phyloP scores from a whole-genome alignment of 1,284 basidiomycete genomes.

The Ceratobasidium sp. region DNA sequence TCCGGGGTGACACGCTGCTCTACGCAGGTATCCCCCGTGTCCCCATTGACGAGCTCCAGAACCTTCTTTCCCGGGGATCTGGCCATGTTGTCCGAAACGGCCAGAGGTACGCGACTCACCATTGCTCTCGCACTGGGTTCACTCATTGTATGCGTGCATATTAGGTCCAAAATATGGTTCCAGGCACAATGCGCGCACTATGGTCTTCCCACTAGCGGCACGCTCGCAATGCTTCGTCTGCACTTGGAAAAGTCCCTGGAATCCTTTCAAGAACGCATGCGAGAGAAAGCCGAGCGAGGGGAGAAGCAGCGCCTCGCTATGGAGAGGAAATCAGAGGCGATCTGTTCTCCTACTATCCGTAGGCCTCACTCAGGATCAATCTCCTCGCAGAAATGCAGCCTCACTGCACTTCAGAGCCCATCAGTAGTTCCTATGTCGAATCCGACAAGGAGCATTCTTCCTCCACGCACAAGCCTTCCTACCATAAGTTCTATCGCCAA shows the following conservation, averaged over 20 bases:
- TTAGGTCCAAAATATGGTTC: conserved; percentile 23
- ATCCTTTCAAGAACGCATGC: background rate
- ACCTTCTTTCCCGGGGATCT: conserved; percentile 14
- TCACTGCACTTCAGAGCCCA: background rate
- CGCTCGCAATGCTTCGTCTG: conserved; percentile 3
- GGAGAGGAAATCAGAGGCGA: background rate
- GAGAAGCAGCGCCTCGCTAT: conserved; percentile 1
- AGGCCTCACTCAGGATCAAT: background rate
- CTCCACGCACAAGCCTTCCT: conserved; percentile 23
- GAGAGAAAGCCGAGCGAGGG: conserved; percentile 8
- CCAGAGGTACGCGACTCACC: conserved; percentile 6
- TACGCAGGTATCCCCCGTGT: conserved; percentile 1
- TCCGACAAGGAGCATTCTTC: background rate
- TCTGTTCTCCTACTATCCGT: background rate
- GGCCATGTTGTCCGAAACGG: background rate
- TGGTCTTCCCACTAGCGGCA: conserved; percentile 7
- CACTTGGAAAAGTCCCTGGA: conserved; percentile 7
- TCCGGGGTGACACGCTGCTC: background rate
- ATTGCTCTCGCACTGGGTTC: background rate
- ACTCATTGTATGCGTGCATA: conserved; percentile 14
- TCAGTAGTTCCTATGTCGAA: background rate
- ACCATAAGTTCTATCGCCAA: background rate
- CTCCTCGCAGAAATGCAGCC: background rate
- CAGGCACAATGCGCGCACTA: conserved; percentile 32
- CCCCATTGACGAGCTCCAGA: background rate